Evolutionary conservation across 371 early-diverging fungal genomes (phyloP).

Genomic region (Lichtheimia hyalospora): DNA sequence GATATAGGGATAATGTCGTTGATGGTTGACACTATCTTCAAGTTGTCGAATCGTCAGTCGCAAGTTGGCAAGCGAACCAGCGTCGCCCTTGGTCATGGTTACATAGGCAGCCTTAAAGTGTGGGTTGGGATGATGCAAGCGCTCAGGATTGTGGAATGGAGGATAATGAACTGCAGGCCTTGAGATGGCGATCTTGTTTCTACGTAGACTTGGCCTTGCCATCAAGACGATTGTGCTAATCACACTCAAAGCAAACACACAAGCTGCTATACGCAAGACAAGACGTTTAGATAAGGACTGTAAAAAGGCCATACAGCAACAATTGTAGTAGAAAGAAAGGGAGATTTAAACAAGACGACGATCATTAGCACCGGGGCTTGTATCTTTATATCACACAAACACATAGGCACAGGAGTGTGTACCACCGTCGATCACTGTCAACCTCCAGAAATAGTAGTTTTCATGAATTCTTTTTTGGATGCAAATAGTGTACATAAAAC

Average conservation of each 20-base stretch:
- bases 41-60: slow-evolving; percentile 37
- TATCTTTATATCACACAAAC: no score
- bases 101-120: slow-evolving; percentile 40
- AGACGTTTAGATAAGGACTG: neutral
- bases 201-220: no score
- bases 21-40: slow-evolving; percentile 37
- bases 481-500: no score
- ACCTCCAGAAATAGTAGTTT: no score
- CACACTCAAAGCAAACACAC: neutral
- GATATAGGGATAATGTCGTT: slow-evolving; percentile 40
- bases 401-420: no score
- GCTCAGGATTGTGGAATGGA: slow-evolving; percentile 1
- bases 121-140: slow-evolving; percentile 29
- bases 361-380: no score
- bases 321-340: neutral
- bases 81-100: slow-evolving; percentile 39
- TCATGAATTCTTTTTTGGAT: no score
- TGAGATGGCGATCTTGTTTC: no score
- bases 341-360: neutral
- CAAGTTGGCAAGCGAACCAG: slow-evolving; percentile 26
- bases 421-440: no score
- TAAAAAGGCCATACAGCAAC: neutral
- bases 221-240: no score
- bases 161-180: neutral
- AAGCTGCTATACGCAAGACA: neutral